Base-by-base conservation (phyloP, 1,284 basidiomycete species). In the Cryptococcus hybrid region DNA sequence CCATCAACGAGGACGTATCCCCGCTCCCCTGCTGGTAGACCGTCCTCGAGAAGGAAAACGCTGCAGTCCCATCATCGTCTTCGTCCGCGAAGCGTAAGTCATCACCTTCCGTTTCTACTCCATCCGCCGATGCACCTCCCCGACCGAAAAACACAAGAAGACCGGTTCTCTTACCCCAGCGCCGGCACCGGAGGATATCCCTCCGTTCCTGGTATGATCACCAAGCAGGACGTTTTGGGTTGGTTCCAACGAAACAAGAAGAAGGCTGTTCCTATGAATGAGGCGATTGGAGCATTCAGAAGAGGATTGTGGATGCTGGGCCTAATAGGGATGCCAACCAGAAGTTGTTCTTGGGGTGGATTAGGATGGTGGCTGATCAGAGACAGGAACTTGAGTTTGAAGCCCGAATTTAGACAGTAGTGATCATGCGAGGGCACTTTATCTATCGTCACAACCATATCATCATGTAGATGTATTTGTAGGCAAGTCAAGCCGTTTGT, bases 241-340 rank as follows among this genome's bases (percentile, higher is more conserved):
- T 76, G 71, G 70, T 71, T 76, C 56, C 59, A 47, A 39, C 3
- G 13, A 7, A 55, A 66, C 35, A 40, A 47, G 5, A 56, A 58
- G 3, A 45, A 58, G 11, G 18, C 47, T 3, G 62, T 71, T 6
- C 58, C 60, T 1, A 72, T 72, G 68, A 6, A 2, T 4, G 53
- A 58, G 13, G 65, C 67, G 4, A 67, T 74, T n/a, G 40, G 18
- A n/a, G 65, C 64, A 15, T 74, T 70, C 54, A 63, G 59, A 46
- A 52, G 55, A n/a, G 60, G 42, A 62, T 75, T 36, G 49, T 57
- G 51, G 49, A 48, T 7, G 56, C 61, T 0, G 56, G 57, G 5
- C 57, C 60, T n/a, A 52, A 65, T 54, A 55, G 46, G 51, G 60
- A 63, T 30, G 52, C 58, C 43, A 71, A 74, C 51, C 67, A 71